These are phyloP conservation scores for Plasmodium gonderi DNA, from an alignment of 169 alveolate species.

Conservation along the genomic window DNA sequence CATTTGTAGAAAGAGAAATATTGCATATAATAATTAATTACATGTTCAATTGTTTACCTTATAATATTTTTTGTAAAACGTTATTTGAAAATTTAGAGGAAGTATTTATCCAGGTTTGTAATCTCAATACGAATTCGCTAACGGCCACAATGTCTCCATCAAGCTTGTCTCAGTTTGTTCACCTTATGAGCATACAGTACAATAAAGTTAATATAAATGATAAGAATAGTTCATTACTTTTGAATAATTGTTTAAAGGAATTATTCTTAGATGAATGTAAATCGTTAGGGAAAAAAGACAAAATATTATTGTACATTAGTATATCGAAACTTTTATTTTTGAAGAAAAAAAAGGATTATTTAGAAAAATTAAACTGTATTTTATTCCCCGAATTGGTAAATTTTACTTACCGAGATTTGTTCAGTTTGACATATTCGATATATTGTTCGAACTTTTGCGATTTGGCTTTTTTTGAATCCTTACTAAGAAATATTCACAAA, in stretches of 20 bases:
- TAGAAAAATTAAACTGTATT: slow-evolving; percentile 23
- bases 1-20: not conserved
- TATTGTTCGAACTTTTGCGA: slow-evolving; percentile 41
- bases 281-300: slow-evolving; percentile 25
- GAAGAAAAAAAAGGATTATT: slow-evolving; percentile 10
- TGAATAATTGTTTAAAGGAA: not conserved
- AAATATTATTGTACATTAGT: slow-evolving; percentile 37
- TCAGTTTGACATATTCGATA: slow-evolving; percentile 18
- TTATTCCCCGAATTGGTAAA: slow-evolving; percentile 19
- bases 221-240: not conserved
- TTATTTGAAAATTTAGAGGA: slow-evolving; percentile 2
- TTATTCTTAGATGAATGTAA: slow-evolving; percentile 30
- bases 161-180: slow-evolving; percentile 1
- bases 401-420: slow-evolving; percentile 67
- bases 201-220: not conserved
- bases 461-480: slow-evolving; percentile 31
- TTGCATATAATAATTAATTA: slow-evolving; percentile 12
- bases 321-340: slow-evolving; percentile 25
- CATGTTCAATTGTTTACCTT: slow-evolving; percentile 47
- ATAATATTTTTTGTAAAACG: slow-evolving; percentile 28
- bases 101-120: not conserved
- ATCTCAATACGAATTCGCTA: not conserved
- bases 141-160: not conserved
- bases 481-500: slow-evolving; percentile 48
- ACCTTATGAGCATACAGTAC: slow-evolving; percentile 14